Conservation (phyloP, 192 early-diverging fungal species). For the Coemansia sp. region DNA sequence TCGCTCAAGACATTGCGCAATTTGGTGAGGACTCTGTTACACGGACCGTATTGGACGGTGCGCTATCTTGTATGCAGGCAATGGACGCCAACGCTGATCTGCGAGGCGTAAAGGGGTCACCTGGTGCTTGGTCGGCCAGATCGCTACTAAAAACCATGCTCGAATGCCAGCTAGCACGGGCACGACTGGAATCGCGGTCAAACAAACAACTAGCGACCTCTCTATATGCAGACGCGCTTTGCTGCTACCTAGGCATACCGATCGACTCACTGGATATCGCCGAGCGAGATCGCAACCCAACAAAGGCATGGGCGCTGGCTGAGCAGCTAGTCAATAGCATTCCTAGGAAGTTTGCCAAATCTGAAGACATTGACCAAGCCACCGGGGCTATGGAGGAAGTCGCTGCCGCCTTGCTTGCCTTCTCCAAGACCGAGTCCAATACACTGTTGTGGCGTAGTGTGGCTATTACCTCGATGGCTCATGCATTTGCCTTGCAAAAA, state of each 20-base stretch:
- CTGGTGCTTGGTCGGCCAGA: constrained; percentile 30
- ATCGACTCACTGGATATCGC: neutral
- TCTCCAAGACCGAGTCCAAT: neutral
- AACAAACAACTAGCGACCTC: neutral
- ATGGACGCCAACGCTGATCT: constrained; percentile 23
- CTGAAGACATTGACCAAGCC: constrained; percentile 45
- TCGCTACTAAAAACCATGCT: constrained; percentile 44
- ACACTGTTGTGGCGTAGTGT: constrained; percentile 16
- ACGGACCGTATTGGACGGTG: constrained; percentile 14
- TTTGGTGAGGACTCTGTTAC: constrained; percentile 7
- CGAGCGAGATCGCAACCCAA: neutral
- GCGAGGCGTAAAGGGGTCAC: constrained; percentile 32
- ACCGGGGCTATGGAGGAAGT: constrained; percentile 35
- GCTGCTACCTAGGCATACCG: constrained; percentile 32
- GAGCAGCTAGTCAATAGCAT: neutral
- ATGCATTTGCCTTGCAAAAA: constrained; percentile 29
- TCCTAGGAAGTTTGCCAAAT: constrained; percentile 44
- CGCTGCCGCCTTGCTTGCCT: constrained; percentile 28
- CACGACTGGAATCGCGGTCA: constrained; percentile 12
- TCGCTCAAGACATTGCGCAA: constrained; percentile 38
- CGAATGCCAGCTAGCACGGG: constrained; percentile 41
- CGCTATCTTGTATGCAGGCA: constrained; percentile 22
- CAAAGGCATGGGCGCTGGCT: neutral
- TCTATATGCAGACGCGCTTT: constrained; percentile 24
- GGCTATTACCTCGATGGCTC: constrained; percentile 13